Base-by-base conservation (phyloP, 352 stramenopile genomes). In the Globisporangium uncinulatum region DNA sequence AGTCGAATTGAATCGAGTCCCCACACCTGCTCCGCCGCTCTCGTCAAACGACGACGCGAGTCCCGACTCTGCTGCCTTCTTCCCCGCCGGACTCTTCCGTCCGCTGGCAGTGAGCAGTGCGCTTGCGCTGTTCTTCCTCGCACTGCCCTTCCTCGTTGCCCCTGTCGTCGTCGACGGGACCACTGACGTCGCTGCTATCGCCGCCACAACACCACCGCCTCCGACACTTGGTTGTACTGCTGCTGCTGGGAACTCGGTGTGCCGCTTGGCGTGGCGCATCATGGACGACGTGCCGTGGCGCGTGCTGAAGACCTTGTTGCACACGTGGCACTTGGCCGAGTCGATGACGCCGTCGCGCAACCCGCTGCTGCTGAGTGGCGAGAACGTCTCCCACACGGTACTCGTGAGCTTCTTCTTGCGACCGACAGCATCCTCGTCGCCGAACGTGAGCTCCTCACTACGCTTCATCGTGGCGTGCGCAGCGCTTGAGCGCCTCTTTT, bases 341-440 rank as follows among this genome's bases (percentile, higher is more conserved):
- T 91, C 81, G 20, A 89, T 67, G 48, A 87, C 58, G 24, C 81
- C 81, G 53, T 91, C 80, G 51, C 76, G 80, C 48, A 83, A 54
- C 0, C 78, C 81, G 42, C 63, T 82, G 64, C 74, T 89, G 31
- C 67, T 82, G 45, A 87, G 70, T 46, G 81, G 81, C 55, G 81
- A 87, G 60, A 91, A 91, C 29, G 78, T 91, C 68, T 91, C 79
- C 81, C 81, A 91, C 41, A 91, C 81, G 60, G 89, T 66, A 60
- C 79, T 89, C 58, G 81, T 91, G 59, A 89, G 76, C 67, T 91
- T 91, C 64, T 91, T 91, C 61, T 87, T 89, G 62, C 79, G 78
- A 57, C 70, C 67, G 11, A 67, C 54, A 57, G 87, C 76, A 53
- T 89, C 76, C 46, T 87, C 77, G 54, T 89, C 76, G 48, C 86